phyloP scores from a whole-genome alignment of 768 basidiomycete genomes.

The Phanerochaete carnosa region DNA sequence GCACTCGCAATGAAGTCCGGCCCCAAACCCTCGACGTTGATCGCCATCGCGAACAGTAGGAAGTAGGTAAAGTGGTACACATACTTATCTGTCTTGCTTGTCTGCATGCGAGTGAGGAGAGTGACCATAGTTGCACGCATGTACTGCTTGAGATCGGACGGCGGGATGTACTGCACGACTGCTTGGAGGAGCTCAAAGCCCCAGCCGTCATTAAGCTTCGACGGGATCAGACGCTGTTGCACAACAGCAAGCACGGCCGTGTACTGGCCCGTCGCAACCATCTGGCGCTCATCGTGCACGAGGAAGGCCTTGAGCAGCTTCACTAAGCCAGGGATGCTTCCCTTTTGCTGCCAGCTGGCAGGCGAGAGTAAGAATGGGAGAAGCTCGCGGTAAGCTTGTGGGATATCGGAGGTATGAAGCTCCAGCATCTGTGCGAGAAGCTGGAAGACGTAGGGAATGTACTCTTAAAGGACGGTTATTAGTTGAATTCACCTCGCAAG shows the following conservation, averaged over 20 bases:
- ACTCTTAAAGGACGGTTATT: slow-evolving; percentile 53
- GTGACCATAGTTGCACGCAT: slow-evolving; percentile 73
- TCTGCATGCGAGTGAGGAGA: slow-evolving; percentile 81
- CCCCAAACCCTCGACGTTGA: slow-evolving; percentile 67
- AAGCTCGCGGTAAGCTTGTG: slow-evolving; percentile 73
- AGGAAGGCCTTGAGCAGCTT: slow-evolving; percentile 85
- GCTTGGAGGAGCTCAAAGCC: slow-evolving; percentile 87
- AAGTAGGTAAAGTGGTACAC: slow-evolving; percentile 81
- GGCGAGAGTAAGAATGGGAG: slow-evolving; percentile 84
- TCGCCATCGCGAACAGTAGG: slow-evolving; percentile 69
- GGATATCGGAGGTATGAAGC: slow-evolving; percentile 62
- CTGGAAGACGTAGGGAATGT: slow-evolving; percentile 97
- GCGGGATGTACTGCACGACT: slow-evolving; percentile 66
- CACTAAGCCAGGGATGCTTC: slow-evolving; percentile 91
- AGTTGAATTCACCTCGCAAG: background rate
- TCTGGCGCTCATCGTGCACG: slow-evolving; percentile 59
- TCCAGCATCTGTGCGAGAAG: slow-evolving; percentile 95
- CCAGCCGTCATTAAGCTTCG: slow-evolving; percentile 84
- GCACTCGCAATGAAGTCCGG: slow-evolving; percentile 79
- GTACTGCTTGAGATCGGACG: slow-evolving; percentile 68
- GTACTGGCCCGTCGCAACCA: slow-evolving; percentile 70
- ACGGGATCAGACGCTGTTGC: slow-evolving; percentile 87
- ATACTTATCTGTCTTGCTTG: slow-evolving; percentile 86
- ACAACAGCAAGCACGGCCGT: slow-evolving; percentile 79
- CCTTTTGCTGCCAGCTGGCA: slow-evolving; percentile 88